Base-by-base conservation (phyloP, 495 filamentous ascomycete genomes). In the Podospora bellae-mahoneyi region DNA sequence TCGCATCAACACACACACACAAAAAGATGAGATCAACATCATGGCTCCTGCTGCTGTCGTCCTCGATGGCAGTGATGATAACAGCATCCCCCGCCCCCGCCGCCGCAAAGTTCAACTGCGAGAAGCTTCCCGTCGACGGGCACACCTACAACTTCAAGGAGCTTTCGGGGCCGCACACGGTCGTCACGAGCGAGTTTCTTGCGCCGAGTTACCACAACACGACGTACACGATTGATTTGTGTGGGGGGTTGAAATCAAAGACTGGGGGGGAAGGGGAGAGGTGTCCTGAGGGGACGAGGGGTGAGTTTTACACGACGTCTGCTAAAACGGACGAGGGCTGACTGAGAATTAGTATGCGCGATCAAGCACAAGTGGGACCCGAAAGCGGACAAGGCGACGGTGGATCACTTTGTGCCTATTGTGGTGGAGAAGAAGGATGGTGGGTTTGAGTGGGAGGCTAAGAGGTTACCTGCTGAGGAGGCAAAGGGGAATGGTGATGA, bases 191-290 rank as follows among this genome's bases (percentile, higher is more conserved):
- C 62, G 78, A 84, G 58, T 80, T 85, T 27, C 77, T 78, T 2
- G 73, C 74, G 54, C 86, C 83, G 0, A 80, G 67, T 10, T 68
- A 76, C 13, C 72, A 74, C 39, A 96, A 96, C 73, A 92, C 88
- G 6, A 97, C 91, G 9, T 97, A 94, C 79, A 91, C 91, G n/a
- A 76, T 99, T 48, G 91, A 97, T 71, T 84, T 97, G 61, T 99
- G 95, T 78, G 79, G 79, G 48, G 81, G 84, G 19, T 79, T 99
- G 57, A 80, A 81, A 66, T 81, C 84, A 64, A 83, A 80, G 39
- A 83, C 75, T 78, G 0, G 64, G 71, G 0, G 79, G 81, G 55
- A 32, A 4, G 76, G 80, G 58, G 78, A 91, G 54, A 73, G 87
- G 76, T 88, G 93, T 78, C 78, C 85, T n/a, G 73, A 80, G 71